Conservation (phyloP, 768 basidiomycete genomes). For the Mycena galopus region DNA sequence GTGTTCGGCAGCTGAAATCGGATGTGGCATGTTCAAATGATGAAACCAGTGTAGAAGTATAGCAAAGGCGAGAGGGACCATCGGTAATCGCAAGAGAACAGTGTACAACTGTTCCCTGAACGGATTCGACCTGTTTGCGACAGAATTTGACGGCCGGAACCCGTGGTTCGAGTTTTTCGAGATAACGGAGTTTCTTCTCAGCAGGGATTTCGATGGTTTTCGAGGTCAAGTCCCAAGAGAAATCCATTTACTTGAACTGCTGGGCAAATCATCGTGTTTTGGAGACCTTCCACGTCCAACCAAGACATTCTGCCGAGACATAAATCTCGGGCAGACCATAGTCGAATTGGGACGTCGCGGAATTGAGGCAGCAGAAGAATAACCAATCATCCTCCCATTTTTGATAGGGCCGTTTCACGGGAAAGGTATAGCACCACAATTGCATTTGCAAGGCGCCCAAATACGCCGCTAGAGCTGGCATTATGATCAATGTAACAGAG, state of each 20-base stretch:
- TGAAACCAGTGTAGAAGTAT: not conserved
- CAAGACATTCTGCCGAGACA: not conserved
- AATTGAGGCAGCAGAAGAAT: constrained; percentile 38
- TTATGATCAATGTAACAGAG: constrained; percentile 47
- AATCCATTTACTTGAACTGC: not conserved
- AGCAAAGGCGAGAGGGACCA: not conserved
- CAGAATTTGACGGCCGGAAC: not conserved
- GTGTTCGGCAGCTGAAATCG: not conserved
- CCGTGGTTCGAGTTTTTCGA: not conserved
- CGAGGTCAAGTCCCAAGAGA: not conserved
- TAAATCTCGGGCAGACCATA: not conserved
- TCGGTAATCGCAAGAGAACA: not conserved
- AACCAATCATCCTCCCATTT: constrained; percentile 50
- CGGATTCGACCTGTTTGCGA: constrained; percentile 11
- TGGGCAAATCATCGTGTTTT: not conserved
- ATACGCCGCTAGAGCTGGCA: constrained; percentile 45
- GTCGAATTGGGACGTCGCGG: not conserved
- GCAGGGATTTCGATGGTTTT: not conserved
- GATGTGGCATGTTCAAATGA: not conserved
- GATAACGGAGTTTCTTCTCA: not conserved
- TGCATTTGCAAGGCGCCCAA: constrained; percentile 48
- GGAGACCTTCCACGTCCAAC: not conserved
- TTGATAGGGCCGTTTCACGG: constrained; percentile 28
- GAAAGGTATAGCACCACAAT: constrained; percentile 41
- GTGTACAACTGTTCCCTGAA: not conserved